Evolutionary conservation across 805 yeast species (phyloP), one percentile per base, ranked within the genome.

Genomic region (Pichia membranifaciens): DNA sequence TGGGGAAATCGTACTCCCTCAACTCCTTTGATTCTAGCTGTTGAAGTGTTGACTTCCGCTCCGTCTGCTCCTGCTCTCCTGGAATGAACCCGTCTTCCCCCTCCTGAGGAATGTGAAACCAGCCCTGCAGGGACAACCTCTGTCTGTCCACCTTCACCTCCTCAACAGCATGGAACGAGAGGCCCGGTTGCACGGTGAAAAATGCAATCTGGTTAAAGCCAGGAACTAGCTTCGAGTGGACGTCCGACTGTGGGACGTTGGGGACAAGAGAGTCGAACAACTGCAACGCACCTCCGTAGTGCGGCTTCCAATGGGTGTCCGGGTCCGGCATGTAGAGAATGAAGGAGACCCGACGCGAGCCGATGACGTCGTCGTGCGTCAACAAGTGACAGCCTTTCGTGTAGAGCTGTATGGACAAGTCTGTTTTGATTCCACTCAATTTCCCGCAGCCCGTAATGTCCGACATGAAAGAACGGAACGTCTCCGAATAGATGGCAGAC

Each of bases 291-390:
- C 99, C 99, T 32, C 99, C 99, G 70, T 89, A 90, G 54, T 82
- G 84, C 1, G 88, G 80, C 55, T 90, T 82, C 99, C 99, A 93
- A 1, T 69, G 68, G 50, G 81, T 81, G 52, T 87, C 93, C 1
- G 98, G 97, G 39, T 90, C 96, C 0, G 97, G 96, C 62, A 93
- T 68, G 62, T 93, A 93, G 44, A 95, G 70, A 53, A 95, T 95
- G 60, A 90, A 93, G 56, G 96, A 86, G 28, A 93, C 90, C 49
- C 97, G 73, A 61, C 99, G 74, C 1, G 96, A 82, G 1, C 98
- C 99, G 61, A 93, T 93, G 29, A 93, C 99, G 64, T 93, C 99
- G 67, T 93, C 99, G 62, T 93, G 99, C 4, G 96, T 88, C 52
- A 93, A 71, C 48, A 93, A 70, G 67, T 93, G 99, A 60, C 98